These are phyloP conservation scores for Trichoderma endophyticum DNA, from an alignment of 2,329 filamentous ascomycete genomes.

Conservation along the genomic window DNA sequence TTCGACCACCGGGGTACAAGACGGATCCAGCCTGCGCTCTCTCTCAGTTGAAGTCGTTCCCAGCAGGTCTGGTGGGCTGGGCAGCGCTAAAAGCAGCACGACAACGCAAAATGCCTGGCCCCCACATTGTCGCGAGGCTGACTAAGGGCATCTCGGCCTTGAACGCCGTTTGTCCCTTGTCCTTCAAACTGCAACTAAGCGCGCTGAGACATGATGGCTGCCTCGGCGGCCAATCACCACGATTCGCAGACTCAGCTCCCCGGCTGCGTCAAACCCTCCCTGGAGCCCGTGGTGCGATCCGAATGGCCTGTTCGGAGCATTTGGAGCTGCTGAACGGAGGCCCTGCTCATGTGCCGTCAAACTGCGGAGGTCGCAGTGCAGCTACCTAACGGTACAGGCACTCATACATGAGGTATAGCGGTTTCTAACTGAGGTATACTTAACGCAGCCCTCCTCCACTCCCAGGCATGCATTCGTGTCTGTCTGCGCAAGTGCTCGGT, in stretches of 20 bases:
- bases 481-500: neutral
- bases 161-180: neutral
- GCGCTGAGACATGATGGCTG: slow-evolving; percentile 16
- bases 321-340: neutral
- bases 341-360: neutral
- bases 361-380: neutral
- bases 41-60: slow-evolving; percentile 1
- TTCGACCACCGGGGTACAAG: neutral
- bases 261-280: neutral
- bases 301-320: neutral
- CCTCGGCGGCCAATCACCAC: slow-evolving; percentile 16
- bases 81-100: neutral
- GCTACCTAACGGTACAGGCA: too few species aligned
- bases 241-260: slow-evolving; percentile 1
- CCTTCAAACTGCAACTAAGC: neutral
- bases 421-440: slow-evolving; percentile 21
- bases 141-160: slow-evolving; percentile 30
- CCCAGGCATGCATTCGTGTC: neutral
- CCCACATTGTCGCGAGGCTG: slow-evolving; percentile 37
- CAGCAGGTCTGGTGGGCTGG: neutral
- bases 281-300: slow-evolving; percentile 1
- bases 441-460: slow-evolving; percentile 26
- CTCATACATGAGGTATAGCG: neutral
- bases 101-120: slow-evolving; percentile 3
- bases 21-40: neutral